Evolutionary conservation across 768 basidiomycete species (phyloP), one percentile per base, ranked within the genome.

Genomic region (Gymnopilus dilepis): DNA sequence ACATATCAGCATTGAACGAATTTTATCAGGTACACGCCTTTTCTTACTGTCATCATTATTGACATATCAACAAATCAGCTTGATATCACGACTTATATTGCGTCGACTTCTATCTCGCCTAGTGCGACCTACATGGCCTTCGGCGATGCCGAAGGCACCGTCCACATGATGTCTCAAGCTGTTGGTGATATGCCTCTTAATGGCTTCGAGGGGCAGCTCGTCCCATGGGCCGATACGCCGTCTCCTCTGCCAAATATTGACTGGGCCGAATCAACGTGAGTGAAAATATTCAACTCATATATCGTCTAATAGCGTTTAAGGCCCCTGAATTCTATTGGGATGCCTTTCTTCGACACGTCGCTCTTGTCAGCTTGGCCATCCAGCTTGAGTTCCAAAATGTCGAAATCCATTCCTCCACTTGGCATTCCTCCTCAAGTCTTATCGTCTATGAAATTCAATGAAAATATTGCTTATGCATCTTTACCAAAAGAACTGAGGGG

Each of bases 81-180:
- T 50, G 89, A 92, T 64, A 69, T 87, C n/a, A 69, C 86, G 0
- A 88, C 92, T 0, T 95, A 87, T 72, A 73, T 98, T 56, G 93
- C 87, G 5, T 88, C 93, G 31, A 81, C 88, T 59, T 88, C 95
- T 1, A 77, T 97, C 28, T 94, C 95, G 1, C 88, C 92, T 2
- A 90, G 90, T 4, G 94, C 92, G 34, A 87, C 91, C n/a, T 97
- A 94, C 69, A 81, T 99, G 70, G 95, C 94, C 0, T 95, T 96
- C 66, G 96, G 95, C 0, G 95, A 97, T 68, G 87, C 89, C 0
- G 89, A 92, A 42, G 95, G 96, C 17, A 78, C 81, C 5, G 83
- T 98, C 3, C 94, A 97, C 75, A 77, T 99, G 17, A 77, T 95
- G 69, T 86, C 90, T 51, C 90, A 92, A 56, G 83, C 82, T 11